phyloP scores from a whole-genome alignment of 768 basidiomycete genomes.

The Kwoniella europaea region DNA sequence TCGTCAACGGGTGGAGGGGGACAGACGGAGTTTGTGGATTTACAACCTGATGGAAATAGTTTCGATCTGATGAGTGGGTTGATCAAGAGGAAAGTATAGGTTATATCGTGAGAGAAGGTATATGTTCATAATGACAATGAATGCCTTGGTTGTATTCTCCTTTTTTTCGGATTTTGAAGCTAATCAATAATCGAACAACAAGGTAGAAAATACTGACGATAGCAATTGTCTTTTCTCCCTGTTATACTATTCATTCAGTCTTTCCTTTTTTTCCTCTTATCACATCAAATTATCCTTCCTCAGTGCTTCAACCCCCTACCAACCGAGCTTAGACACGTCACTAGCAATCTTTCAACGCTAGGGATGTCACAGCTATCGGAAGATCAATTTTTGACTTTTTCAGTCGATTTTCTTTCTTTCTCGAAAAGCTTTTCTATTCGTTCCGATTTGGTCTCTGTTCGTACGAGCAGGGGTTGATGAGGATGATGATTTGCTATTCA shows the following conservation, averaged over 20 bases:
- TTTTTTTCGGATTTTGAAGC: no score
- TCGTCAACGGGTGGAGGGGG: constrained; percentile 36
- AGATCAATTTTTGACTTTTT: constrained; percentile 18
- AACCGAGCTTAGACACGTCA: constrained; percentile 46
- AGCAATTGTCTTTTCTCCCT: not conserved
- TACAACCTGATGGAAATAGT: constrained; percentile 96
- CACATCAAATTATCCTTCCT: not conserved
- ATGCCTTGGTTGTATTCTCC: not conserved
- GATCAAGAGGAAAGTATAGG: constrained; percentile 65
- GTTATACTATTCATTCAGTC: not conserved
- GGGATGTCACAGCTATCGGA: constrained; percentile 43
- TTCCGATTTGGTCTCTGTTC: no score
- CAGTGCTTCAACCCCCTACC: not conserved
- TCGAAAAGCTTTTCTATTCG: no score
- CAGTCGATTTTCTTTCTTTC: not conserved
- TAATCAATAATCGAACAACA: no score
- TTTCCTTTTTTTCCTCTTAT: not conserved
- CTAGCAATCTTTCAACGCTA: constrained; percentile 27
- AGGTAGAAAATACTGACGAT: no score
- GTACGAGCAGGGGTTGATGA: no score
- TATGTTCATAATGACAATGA: not conserved
- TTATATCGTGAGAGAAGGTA: not conserved
- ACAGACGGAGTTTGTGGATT: constrained; percentile 69
- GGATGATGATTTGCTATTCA: no score
- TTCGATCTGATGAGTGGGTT: constrained; percentile 92